A percentile compares a stretch with the other conserved stretches of the same genome.
These are phyloP conservation scores for Cocos nucifera DNA, from an alignment of 176 grass and related monocot species.

Conservation along the genomic window DNA sequence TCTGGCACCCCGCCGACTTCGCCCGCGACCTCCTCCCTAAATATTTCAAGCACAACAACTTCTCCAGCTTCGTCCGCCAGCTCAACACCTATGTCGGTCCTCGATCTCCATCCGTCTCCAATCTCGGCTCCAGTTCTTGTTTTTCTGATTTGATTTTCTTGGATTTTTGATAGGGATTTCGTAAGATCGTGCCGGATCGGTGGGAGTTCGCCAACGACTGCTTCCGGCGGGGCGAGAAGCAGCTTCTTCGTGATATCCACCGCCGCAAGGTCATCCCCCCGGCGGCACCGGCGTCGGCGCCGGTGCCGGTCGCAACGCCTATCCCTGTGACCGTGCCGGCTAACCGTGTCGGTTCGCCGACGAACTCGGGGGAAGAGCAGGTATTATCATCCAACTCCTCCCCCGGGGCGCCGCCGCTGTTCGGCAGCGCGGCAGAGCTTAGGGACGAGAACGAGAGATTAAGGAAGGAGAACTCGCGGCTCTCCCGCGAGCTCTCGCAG, in stretches of 20 bases:
- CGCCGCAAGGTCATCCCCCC: background rate
- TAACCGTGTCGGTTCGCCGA: background rate
- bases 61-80: conserved; percentile 23
- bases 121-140: background rate
- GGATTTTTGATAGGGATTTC: conserved; percentile 14
- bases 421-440: background rate
- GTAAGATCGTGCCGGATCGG: conserved; percentile 17
- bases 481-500: conserved; percentile 4
- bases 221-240: conserved; percentile 12
- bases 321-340: background rate
- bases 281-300: no score
- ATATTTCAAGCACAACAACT: conserved; percentile 22
- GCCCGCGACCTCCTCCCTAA: conserved; percentile 15
- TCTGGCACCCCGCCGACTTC: conserved; percentile 18
- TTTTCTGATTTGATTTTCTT: background rate
- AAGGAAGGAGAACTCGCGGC: conserved; percentile 10
- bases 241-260: conserved; percentile 8
- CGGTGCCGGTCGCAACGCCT: background rate
- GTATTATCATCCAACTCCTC: conserved; percentile 4
- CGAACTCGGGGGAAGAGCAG: conserved; percentile 14
- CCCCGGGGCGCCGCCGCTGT: background rate
- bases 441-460: conserved; percentile 9
- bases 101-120: background rate
- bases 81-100: conserved; percentile 16
- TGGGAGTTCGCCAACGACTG: conserved; percentile 21